These are phyloP conservation scores for Colletotrichum australisinense DNA, from an alignment of 2,329 filamentous ascomycete genomes.

Conservation along the genomic window DNA sequence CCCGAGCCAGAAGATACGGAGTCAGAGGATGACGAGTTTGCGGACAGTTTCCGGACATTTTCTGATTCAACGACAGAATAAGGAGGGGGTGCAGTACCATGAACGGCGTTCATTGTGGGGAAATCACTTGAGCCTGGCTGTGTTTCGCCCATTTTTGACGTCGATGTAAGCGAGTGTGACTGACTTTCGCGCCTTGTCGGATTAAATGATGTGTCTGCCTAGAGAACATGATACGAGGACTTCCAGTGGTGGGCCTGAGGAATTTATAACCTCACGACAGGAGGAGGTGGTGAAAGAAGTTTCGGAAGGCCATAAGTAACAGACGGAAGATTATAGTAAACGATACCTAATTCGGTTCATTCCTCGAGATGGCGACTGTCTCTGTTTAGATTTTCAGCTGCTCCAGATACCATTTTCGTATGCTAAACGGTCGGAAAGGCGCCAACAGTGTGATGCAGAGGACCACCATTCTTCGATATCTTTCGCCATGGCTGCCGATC, in stretches of 20 bases:
- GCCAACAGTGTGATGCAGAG: background rate
- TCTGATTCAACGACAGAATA: background rate
- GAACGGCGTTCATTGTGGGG: background rate
- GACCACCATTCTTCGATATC: background rate
- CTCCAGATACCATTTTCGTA: too few relatives aligned
- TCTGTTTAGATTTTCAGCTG: background rate
- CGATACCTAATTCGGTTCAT: background rate
- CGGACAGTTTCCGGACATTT: background rate
- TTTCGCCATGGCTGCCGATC: background rate
- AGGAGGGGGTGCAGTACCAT: background rate
- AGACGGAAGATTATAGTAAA: background rate
- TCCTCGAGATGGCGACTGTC: background rate
- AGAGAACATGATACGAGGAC: too few relatives aligned
- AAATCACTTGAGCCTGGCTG: background rate
- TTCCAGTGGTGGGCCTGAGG: too few relatives aligned
- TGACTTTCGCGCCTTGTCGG: too few relatives aligned
- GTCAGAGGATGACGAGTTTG: background rate
- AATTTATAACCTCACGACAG: background rate
- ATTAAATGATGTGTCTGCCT: too few relatives aligned
- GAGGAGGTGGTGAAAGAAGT: background rate
- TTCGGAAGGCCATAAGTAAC: background rate
- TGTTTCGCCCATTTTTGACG: background rate
- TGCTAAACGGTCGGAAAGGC: too few relatives aligned
- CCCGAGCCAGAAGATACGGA: background rate
- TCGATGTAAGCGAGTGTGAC: background rate